phyloP scores from a whole-genome alignment of 805 yeast genomes.

The Wickerhamiella parazyma region DNA sequence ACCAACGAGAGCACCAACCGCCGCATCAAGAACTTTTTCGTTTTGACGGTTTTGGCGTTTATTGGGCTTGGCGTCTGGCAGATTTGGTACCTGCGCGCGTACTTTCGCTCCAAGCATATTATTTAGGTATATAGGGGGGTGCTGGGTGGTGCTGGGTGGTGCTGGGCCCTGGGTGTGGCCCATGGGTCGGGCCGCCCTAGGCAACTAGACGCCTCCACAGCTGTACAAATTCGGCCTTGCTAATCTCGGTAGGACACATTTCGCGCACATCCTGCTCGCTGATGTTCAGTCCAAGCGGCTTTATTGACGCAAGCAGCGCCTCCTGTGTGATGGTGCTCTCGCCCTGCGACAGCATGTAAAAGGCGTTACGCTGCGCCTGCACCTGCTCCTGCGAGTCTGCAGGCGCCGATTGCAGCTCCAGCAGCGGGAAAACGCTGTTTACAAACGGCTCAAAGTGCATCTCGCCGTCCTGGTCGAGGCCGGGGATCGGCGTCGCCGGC shows the following conservation, averaged over 20 bases:
- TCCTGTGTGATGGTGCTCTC: slow-evolving; percentile 18
- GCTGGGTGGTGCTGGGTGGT: too few species aligned
- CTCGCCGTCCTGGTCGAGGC: slow-evolving; percentile 19
- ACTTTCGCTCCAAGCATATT: slow-evolving; percentile 45
- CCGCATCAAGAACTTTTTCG: slow-evolving; percentile 79
- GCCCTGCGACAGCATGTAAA: slow-evolving; percentile 14
- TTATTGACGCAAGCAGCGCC: slow-evolving; percentile 20
- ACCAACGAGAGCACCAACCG: slow-evolving; percentile 93
- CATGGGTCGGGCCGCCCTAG: too few species aligned
- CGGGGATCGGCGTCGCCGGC: slow-evolving; percentile 15
- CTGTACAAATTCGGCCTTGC: slow-evolving; percentile 17
- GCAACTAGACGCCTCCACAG: slow-evolving; percentile 21
- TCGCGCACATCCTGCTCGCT: slow-evolving; percentile 21
- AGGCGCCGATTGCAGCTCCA: background rate
- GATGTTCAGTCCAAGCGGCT: slow-evolving; percentile 20
- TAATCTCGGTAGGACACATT: slow-evolving; percentile 17
- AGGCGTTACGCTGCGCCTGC: slow-evolving; percentile 12
- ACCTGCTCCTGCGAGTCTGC: background rate
- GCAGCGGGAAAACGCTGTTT: slow-evolving; percentile 5
- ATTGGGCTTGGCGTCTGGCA: slow-evolving; percentile 84
- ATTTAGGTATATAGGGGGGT: slow-evolving; percentile 20
- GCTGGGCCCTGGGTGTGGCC: too few species aligned
- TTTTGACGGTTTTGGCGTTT: slow-evolving; percentile 53
- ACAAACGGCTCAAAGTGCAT: slow-evolving; percentile 23
- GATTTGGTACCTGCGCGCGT: slow-evolving; percentile 77